Conservation (phyloP, 2,329 filamentous ascomycete genomes). For the Colletotrichum tanaceti region DNA sequence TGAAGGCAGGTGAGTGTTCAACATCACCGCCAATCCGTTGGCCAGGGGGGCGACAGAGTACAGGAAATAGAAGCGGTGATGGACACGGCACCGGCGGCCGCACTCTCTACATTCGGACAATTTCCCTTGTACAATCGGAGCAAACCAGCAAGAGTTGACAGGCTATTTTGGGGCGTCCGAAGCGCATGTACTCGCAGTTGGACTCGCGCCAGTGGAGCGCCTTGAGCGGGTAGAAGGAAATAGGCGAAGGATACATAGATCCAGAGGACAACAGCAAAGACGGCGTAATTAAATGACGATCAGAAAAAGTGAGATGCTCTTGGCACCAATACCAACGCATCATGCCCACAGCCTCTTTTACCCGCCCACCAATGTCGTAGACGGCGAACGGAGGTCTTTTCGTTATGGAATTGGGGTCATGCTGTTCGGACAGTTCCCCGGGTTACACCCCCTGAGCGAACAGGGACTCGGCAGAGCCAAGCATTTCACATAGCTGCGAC, state of each 20-base stretch:
- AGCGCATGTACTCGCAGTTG: neutral
- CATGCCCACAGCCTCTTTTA: slow-evolving; percentile 10
- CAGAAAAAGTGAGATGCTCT: slow-evolving; percentile 25
- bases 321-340: slow-evolving; percentile 38
- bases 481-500: slow-evolving; percentile 25
- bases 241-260: neutral
- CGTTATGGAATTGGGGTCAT: slow-evolving; percentile 23
- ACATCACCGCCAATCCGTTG: slow-evolving; percentile 33
- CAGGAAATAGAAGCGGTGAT: slow-evolving; percentile 10
- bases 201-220: slow-evolving; percentile 25
- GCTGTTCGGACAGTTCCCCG: slow-evolving; percentile 30
- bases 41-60: neutral
- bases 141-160: slow-evolving; percentile 14
- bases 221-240: slow-evolving; percentile 19
- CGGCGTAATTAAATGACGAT: slow-evolving; percentile 24
- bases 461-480: slow-evolving; percentile 37
- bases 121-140: slow-evolving; percentile 4
- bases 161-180: slow-evolving; percentile 12
- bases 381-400: slow-evolving; percentile 29
- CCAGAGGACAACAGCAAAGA: neutral
- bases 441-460: slow-evolving; percentile 25
- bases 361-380: slow-evolving; percentile 18
- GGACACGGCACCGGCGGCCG: slow-evolving; percentile 4
- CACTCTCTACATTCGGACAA: slow-evolving; percentile 11
- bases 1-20: slow-evolving; percentile 13